A percentile compares a stretch with the other conserved stretches of the same genome.
These are phyloP conservation scores for Trichoderma arundinaceum DNA, from an alignment of 2,329 filamentous ascomycete genomes.

Conservation along the genomic window DNA sequence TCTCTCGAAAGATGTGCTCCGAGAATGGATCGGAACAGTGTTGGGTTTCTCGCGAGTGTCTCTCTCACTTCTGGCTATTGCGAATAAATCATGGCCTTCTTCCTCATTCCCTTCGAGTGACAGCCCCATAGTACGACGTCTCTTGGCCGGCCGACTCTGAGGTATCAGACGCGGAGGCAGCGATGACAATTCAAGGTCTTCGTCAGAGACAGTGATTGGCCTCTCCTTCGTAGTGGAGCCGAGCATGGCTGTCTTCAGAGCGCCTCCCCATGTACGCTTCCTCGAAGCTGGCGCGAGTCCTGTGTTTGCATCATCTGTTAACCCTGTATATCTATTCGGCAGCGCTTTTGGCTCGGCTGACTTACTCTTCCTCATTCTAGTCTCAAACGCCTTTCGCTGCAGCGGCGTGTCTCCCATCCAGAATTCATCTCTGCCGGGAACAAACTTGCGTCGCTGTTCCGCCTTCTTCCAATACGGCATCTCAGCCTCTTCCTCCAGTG, in stretches of 20 bases:
- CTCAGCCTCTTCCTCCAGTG: constrained; percentile 17
- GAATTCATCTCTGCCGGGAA: constrained; percentile 37
- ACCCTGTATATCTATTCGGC: no score
- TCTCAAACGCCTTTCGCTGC: constrained; percentile 40
- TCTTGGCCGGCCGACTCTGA: constrained; percentile 21
- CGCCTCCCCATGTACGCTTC: constrained; percentile 10
- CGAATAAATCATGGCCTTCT: not conserved
- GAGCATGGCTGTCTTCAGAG: constrained; percentile 4
- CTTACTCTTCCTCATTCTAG: constrained; percentile 25
- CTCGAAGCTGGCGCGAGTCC: not conserved
- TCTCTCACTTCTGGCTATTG: not conserved
- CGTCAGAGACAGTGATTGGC: not conserved
- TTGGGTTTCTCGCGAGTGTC: not conserved
- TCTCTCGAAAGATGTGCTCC: not conserved
- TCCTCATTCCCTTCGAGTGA: not conserved
- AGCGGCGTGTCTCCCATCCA: constrained; percentile 42
- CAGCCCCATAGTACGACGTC: not conserved
- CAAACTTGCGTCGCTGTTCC: constrained; percentile 33
- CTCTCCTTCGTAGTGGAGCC: not conserved
- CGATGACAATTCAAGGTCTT: not conserved
- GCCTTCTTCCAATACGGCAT: constrained; percentile 25
- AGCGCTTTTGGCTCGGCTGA: not conserved
- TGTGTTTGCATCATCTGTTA: not conserved
- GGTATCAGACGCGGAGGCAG: constrained; percentile 13
- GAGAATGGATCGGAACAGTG: not conserved